Conservation (phyloP, 2,329 filamentous ascomycete species). For the Xylaria multiplex region DNA sequence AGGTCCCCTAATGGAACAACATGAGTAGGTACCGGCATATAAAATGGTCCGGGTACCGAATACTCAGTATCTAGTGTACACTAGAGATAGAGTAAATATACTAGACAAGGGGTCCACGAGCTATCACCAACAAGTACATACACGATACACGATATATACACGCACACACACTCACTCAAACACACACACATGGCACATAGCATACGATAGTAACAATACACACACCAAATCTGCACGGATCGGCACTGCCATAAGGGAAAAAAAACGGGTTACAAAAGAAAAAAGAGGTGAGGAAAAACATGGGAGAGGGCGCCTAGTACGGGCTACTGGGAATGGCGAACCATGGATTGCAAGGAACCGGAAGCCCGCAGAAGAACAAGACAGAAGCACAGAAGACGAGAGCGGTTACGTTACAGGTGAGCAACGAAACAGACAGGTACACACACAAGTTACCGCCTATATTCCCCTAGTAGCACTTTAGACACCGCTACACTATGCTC, state of each 20-base stretch:
- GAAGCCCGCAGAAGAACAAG: slow-evolving; percentile 28
- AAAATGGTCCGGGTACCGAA: slow-evolving; percentile 13
- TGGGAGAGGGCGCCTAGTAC: slow-evolving; percentile 23
- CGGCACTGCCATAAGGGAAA: slow-evolving; percentile 7
- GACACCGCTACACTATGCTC: not conserved
- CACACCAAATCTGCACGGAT: slow-evolving; percentile 2
- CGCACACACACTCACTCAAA: not conserved
- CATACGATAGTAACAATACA: not conserved
- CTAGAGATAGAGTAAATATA: not conserved
- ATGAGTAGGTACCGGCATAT: slow-evolving; percentile 30
- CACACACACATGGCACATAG: not conserved
- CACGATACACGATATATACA: not conserved
- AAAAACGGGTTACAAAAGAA: slow-evolving; percentile 16
- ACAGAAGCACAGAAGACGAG: slow-evolving; percentile 18
- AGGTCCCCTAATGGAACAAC: slow-evolving; percentile 10
- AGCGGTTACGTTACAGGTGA: slow-evolving; percentile 16
- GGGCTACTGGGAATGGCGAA: slow-evolving; percentile 28
- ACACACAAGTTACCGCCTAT: not conserved
- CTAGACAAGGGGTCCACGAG: slow-evolving; percentile 6
- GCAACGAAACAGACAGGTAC: not conserved
- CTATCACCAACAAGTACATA: not conserved
- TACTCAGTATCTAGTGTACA: not conserved
- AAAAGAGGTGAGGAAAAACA: slow-evolving; percentile 9
- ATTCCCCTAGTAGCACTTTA: not conserved
- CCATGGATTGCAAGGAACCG: slow-evolving; percentile 21